These are phyloP conservation scores for Prosopis cineraria DNA, from an alignment of 306 rosid species.

Conservation along the genomic window DNA sequence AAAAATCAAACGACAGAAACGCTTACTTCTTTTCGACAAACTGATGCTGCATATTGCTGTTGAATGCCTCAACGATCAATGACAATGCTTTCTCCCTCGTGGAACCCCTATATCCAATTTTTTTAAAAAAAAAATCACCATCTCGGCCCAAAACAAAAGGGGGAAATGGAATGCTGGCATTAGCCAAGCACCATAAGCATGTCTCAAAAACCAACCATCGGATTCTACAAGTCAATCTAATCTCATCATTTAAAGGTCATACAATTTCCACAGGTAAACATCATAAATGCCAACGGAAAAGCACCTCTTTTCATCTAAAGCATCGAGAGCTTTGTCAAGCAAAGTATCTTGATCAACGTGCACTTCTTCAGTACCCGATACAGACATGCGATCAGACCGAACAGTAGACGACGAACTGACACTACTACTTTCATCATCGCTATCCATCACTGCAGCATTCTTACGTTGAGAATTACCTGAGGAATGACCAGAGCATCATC, in stretches of 20 bases:
- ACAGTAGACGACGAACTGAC: constrained; percentile 72
- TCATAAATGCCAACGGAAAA: background rate
- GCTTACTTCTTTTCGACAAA: constrained; percentile 81
- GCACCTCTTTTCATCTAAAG: constrained; percentile 76
- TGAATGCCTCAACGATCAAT: constrained; percentile 56
- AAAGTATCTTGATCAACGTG: constrained; percentile 58
- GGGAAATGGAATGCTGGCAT: background rate
- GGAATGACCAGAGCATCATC: background rate
- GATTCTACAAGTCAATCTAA: background rate
- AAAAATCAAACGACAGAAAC: background rate
- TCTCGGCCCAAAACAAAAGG: background rate
- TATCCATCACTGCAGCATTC: constrained; percentile 60
- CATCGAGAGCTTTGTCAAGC: constrained; percentile 83
- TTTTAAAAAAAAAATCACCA: background rate
- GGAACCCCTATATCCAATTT: constrained; percentile 59
- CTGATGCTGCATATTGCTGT: constrained; percentile 59
- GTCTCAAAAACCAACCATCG: background rate
- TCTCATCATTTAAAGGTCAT: background rate
- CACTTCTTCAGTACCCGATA: constrained; percentile 59
- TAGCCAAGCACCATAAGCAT: background rate
- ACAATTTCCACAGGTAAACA: background rate
- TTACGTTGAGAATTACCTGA: constrained; percentile 77
- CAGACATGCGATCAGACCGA: constrained; percentile 61
- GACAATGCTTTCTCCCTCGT: constrained; percentile 72
- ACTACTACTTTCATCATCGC: constrained; percentile 84